Percentiles rank a stretch among this genome's conserved stretches.
Conservation (phyloP, 1,139 yeast genomes). For the Saccharomyces pastorianus region DNA sequence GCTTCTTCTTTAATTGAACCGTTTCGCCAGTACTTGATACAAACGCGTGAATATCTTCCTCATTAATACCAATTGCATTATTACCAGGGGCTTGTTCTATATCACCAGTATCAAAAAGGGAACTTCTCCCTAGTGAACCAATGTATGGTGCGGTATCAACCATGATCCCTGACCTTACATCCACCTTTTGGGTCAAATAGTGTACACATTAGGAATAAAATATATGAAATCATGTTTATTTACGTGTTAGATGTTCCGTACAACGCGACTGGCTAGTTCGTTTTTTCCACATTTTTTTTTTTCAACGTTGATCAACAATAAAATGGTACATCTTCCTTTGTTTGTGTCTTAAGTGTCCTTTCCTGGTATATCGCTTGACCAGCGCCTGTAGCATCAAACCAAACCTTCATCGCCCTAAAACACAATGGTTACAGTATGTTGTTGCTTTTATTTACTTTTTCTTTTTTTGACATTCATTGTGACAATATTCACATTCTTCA, state of each 20-base stretch:
- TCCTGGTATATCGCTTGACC: neutral
- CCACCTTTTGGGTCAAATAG: neutral
- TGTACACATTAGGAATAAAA: neutral
- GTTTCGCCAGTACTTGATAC: neutral
- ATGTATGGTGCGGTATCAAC: neutral
- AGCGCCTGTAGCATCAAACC: neutral
- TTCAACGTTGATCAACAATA: constrained; percentile 2
- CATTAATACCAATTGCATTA: neutral
- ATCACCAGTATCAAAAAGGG: constrained; percentile 10
- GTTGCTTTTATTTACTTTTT: neutral
- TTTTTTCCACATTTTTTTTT: neutral
- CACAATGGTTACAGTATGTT: constrained; percentile 18
- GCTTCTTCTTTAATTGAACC: constrained; percentile 2
- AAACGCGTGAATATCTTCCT: constrained; percentile 1
- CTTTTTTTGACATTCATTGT: neutral
- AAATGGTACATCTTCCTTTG: neutral
- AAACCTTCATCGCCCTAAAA: neutral
- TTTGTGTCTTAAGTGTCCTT: neutral
- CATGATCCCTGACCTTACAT: neutral
- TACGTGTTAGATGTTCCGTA: constrained; percentile 2
- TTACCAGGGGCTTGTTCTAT: neutral
- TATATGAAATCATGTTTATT: neutral
- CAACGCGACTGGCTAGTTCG: neutral
- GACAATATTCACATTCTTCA: neutral
- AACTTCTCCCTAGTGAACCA: constrained; percentile 7